Evolutionary conservation across 1,139 yeast species (phyloP).

Genomic region (Saccharomyces hybrid): DNA sequence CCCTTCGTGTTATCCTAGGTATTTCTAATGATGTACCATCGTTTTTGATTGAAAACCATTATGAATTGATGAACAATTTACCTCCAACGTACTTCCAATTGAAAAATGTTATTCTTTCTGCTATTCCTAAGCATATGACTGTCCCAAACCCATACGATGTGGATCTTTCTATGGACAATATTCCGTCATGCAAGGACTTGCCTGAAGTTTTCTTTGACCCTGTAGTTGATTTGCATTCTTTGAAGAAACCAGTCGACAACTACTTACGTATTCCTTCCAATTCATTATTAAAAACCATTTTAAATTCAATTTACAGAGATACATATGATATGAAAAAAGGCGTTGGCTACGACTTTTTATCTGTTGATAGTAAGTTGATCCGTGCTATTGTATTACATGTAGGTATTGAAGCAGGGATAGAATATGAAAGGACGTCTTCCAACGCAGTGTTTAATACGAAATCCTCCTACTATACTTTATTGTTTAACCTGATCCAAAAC

Average conservation of each 20-base stretch:
- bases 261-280: constrained; percentile 73
- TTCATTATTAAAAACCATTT: constrained; percentile 57
- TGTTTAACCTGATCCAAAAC: constrained; percentile 61
- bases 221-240: constrained; percentile 50
- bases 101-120: constrained; percentile 74
- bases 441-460: constrained; percentile 54
- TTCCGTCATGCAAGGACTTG: constrained; percentile 28
- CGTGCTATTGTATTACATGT: constrained; percentile 79
- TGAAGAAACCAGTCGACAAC: constrained; percentile 72
- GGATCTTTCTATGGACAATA: constrained; percentile 41
- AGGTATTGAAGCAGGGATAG: constrained; percentile 66
- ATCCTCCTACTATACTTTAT: constrained; percentile 61
- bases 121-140: constrained; percentile 57
- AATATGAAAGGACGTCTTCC: constrained; percentile 36
- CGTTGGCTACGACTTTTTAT: constrained; percentile 53
- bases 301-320: constrained; percentile 49
- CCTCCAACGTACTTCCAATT: constrained; percentile 77
- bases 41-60: constrained; percentile 73
- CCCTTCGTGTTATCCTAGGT: constrained; percentile 69
- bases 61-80: constrained; percentile 60
- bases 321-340: constrained; percentile 54
- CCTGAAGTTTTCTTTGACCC: constrained; percentile 61
- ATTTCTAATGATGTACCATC: constrained; percentile 86
- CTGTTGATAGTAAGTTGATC: constrained; percentile 55
- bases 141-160: constrained; percentile 81